phyloP scores from a whole-genome alignment of 31 red algal species.

The Bonnemaisonia californica region DNA sequence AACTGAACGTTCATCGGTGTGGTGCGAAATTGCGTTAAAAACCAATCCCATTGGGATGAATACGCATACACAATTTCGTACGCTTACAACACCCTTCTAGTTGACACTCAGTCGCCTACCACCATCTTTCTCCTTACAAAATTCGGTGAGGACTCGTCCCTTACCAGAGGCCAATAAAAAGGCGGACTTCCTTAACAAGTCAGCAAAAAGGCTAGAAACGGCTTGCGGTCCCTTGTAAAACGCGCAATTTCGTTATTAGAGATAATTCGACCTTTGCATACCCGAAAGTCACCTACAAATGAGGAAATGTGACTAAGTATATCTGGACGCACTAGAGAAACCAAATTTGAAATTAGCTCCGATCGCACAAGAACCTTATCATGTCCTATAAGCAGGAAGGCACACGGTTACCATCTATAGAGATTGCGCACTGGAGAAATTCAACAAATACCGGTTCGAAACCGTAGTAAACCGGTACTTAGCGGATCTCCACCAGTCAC shows the following conservation, averaged over 20 bases:
- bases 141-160: neutral
- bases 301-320: too few relatives aligned
- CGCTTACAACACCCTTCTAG: slow-evolving; percentile 38
- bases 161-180: neutral
- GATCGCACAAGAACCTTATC: too few relatives aligned
- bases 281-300: too few relatives aligned
- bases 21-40: slow-evolving; percentile 19
- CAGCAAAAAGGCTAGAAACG: neutral
- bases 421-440: too few relatives aligned
- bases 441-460: too few relatives aligned
- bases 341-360: too few relatives aligned
- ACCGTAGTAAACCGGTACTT: too few relatives aligned
- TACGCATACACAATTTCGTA: slow-evolving; percentile 18
- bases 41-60: slow-evolving; percentile 35
- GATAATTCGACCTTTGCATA: neutral
- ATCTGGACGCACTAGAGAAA: too few relatives aligned
- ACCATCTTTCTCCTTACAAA: neutral
- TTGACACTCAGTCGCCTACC: neutral
- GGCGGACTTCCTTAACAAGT: neutral
- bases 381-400: too few relatives aligned
- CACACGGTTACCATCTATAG: too few relatives aligned
- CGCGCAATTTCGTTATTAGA: slow-evolving; percentile 2
- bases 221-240: neutral
- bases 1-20: too few relatives aligned
- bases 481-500: too few relatives aligned